Evolutionary conservation across 2,329 filamentous ascomycete genomes (phyloP).

Genomic region (Aureobasidium vineae): DNA sequence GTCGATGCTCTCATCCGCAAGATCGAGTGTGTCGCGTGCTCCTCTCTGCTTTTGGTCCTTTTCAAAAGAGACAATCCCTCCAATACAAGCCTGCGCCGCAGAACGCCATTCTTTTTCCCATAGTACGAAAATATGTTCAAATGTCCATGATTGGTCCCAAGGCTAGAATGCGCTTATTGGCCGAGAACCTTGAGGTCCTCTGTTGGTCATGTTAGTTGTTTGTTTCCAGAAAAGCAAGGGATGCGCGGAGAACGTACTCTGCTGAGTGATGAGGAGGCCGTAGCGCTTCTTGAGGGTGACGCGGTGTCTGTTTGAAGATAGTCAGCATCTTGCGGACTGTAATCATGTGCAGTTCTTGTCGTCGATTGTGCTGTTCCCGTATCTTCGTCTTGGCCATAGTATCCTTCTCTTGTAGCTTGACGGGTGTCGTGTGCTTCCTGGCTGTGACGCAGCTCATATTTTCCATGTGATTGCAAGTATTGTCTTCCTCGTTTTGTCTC

Average conservation of each 20-base stretch:
- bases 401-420: too few species aligned
- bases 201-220: background rate
- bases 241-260: conserved; percentile 4
- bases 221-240: background rate
- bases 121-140: conserved; percentile 17
- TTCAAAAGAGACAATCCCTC: conserved; percentile 2
- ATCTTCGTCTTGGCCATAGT: too few species aligned
- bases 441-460: background rate
- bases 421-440: background rate
- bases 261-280: conserved; percentile 81
- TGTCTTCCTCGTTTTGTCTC: background rate
- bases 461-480: background rate
- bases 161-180: conserved; percentile 16
- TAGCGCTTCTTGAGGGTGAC: conserved; percentile 95
- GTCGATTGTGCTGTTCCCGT: background rate
- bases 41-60: background rate
- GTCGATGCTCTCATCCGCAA: background rate
- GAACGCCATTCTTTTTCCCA: conserved; percentile 22
- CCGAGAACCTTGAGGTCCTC: conserved; percentile 28
- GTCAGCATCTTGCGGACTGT: conserved; percentile 1
- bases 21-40: background rate
- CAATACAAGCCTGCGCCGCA: conserved; percentile 14
- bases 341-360: background rate
- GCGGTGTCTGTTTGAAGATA: conserved; percentile 63
- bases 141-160: background rate